phyloP scores from a whole-genome alignment of 2,329 filamentous ascomycete species.

The Albifimbria verrucaria region DNA sequence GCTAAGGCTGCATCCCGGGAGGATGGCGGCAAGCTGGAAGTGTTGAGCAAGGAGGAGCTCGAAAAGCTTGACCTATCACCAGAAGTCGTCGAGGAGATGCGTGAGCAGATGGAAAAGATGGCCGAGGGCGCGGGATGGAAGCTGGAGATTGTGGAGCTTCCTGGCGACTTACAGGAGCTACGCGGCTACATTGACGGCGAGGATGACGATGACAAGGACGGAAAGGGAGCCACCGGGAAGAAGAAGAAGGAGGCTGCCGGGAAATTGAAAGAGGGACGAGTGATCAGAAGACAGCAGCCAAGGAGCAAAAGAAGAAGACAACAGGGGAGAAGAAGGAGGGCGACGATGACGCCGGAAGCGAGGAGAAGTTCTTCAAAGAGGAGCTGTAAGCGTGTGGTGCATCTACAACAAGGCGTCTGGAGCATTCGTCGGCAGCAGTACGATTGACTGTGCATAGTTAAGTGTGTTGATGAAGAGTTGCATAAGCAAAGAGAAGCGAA shows the following conservation, averaged over 20 bases:
- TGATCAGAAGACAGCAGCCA: slow-evolving; percentile 19
- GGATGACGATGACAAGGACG: slow-evolving; percentile 28
- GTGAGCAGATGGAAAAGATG: slow-evolving; percentile 63
- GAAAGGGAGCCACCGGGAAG: slow-evolving; percentile 17
- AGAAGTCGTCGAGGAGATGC: slow-evolving; percentile 66
- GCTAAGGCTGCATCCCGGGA: slow-evolving; percentile 44
- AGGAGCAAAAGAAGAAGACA: slow-evolving; percentile 9
- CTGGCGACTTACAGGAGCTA: slow-evolving; percentile 58
- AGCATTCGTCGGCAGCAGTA: neutral
- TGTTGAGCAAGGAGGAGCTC: slow-evolving; percentile 64
- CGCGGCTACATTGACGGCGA: slow-evolving; percentile 66
- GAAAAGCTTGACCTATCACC: slow-evolving; percentile 64
- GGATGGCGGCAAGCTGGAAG: slow-evolving; percentile 59
- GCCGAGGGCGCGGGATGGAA: slow-evolving; percentile 75
- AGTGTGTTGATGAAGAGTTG: neutral
- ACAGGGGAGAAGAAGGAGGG: slow-evolving; percentile 12
- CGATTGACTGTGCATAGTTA: neutral
- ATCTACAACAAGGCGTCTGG: slow-evolving; percentile 1
- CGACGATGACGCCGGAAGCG: slow-evolving; percentile 37
- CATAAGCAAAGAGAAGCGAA: neutral
- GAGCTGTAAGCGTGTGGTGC: slow-evolving; percentile 35
- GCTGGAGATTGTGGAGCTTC: slow-evolving; percentile 72
- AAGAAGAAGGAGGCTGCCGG: slow-evolving; percentile 17
- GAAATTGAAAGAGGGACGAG: slow-evolving; percentile 9
- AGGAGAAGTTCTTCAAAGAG: slow-evolving; percentile 52